phyloP scores from a whole-genome alignment of 805 yeast genomes.

The Saccharomycopsis javanensis region DNA sequence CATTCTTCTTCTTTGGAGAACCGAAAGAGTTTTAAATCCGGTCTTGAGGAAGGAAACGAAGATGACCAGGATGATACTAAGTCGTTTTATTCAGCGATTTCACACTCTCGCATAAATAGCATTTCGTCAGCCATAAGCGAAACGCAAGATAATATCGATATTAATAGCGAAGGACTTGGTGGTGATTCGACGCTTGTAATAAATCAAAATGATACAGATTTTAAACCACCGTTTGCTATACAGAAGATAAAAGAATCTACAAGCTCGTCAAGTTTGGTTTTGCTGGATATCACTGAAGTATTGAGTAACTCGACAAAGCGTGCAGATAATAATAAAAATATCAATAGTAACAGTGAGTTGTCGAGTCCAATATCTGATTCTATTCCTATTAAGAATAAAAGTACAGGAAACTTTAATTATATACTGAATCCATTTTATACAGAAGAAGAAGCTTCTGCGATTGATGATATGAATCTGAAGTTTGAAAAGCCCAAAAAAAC shows the following conservation, averaged over 20 bases:
- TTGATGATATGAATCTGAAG: background rate
- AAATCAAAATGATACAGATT: background rate
- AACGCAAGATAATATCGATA: background rate
- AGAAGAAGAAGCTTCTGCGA: background rate
- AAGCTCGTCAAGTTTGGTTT: background rate
- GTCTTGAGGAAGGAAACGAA: background rate
- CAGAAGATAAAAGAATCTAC: background rate
- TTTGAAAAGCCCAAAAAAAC: background rate
- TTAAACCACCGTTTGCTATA: background rate
- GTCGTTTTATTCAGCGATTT: conserved; percentile 13
- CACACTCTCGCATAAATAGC: background rate
- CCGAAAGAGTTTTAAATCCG: background rate
- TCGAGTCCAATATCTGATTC: background rate
- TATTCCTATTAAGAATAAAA: background rate
- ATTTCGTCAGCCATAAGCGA: background rate
- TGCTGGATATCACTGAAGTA: background rate
- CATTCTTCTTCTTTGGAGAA: background rate
- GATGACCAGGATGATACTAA: conserved; percentile 11
- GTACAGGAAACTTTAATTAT: background rate
- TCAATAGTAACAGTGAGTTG: background rate
- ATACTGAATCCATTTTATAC: background rate
- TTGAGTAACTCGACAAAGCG: background rate
- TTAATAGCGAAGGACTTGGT: background rate
- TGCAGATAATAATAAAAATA: background rate
- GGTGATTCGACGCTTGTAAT: background rate